Percentiles rank a stretch among this genome's conserved stretches.
Conservation (phyloP, 345 rosid genomes). For the Viola odorata region DNA sequence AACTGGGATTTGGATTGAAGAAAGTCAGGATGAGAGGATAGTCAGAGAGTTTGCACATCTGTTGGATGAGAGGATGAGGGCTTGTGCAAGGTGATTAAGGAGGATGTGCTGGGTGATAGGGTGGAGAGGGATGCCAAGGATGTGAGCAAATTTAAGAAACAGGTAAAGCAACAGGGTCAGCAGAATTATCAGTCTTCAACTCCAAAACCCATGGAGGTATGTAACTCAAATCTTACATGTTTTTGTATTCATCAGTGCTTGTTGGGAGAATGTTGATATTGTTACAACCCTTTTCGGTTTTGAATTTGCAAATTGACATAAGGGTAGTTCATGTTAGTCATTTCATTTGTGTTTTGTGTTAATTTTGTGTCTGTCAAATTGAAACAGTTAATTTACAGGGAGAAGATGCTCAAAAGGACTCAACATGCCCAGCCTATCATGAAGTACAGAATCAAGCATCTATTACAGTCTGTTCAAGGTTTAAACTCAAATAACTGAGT, state of each 20-base stretch:
- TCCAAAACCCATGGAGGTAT: constrained; percentile 27
- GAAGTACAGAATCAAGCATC: constrained; percentile 85
- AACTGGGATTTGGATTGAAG: constrained; percentile 54
- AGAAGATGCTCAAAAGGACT: constrained; percentile 72
- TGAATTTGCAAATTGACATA: background rate
- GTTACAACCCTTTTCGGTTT: background rate
- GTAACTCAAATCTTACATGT: background rate
- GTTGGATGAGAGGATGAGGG: too few species aligned
- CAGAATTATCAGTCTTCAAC: constrained; percentile 19
- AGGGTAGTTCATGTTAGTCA: background rate
- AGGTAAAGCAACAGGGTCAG: constrained; percentile 37
- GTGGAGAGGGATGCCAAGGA: constrained; percentile 74
- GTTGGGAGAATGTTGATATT: background rate
- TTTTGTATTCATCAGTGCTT: background rate
- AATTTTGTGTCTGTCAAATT: background rate
- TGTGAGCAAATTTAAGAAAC: constrained; percentile 61
- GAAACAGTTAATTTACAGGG: constrained; percentile 11
- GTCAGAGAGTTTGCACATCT: constrained; percentile 67
- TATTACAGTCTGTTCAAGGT: constrained; percentile 63
- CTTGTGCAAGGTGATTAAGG: too few species aligned
- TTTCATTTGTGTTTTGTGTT: background rate
- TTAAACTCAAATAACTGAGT: constrained; percentile 10
- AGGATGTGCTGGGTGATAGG: too few species aligned
- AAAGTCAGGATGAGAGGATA: constrained; percentile 65
- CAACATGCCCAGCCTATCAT: constrained; percentile 76